Evolutionary conservation across 2,329 filamentous ascomycete genomes (phyloP), one percentile per base, ranked within the genome.

Genomic region (Neodidymelliopsis sp.): DNA sequence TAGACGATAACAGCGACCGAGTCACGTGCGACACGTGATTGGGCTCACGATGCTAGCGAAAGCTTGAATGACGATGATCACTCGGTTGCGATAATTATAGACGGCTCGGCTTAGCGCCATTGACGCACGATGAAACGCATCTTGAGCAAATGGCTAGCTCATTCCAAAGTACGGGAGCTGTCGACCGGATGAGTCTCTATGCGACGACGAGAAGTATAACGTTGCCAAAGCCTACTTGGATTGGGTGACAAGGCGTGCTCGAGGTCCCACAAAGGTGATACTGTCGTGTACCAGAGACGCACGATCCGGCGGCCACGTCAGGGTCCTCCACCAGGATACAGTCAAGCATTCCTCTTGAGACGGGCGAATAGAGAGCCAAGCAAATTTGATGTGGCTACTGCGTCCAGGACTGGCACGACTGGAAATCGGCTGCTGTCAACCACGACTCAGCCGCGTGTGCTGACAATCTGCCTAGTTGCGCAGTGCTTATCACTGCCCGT

Each of bases 361-460:
- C 52, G 31, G 29, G 54, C 52, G 37, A 54, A 45, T 34, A 38
- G 40, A 28, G 15, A 22, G 31, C 36, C n/a, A 41, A 43, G 33
- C 24, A 28, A 33, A 23, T 33, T 30, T 33, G 33, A 33, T 40
- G 18, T 51, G 33, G n/a, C 46, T 49, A 42, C 48, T 41, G 31
- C 31, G 41, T 31, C 16, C 30, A 25, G 24, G n/a, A 40, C 24
- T 29, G 40, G 29, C 28, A 44, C 43, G n/a, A 40, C 24, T 29
- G 40, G 29, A 28, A 44, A 40, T 55, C 35, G 30, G 45, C 40
- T 46, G 41, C 52, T 54, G 52, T 56, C 51, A 56, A 30, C 27
- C 53, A 55, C 55, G 54, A 57, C 61, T 64, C 61, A 60, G 59
- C 61, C 56, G 58, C 53, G 49, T 55, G 52, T 57, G 59, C 60